Base-by-base conservation (phyloP, 768 basidiomycete species). In the Russula emetica region DNA sequence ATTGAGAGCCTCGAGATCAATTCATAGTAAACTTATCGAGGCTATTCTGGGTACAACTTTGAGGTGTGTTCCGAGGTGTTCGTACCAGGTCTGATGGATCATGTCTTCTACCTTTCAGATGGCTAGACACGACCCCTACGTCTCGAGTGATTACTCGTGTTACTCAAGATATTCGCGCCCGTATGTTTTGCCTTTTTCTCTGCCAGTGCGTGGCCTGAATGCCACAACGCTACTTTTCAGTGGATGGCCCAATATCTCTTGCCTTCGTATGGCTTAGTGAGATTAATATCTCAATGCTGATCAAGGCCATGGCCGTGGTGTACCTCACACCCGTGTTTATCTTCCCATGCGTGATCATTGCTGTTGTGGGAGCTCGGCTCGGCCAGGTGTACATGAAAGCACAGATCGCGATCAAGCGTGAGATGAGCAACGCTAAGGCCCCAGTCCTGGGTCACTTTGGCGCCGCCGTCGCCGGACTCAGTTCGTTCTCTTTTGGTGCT, bases 141-240 rank as follows among this genome's bases (percentile, higher is more conserved):
- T 80, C 81, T n/a, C 81, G 87, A 5, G 81, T 90, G 56, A 82
- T 88, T 47, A 76, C 85, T 32, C 79, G 87, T 55, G 83, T 83
- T 71, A 88, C 87, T 1, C 82, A 85, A 59, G 87, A 89, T 70
- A 85, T 88, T 24, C 75, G 74, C 54, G 70, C 74, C 16, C 60
- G 74, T 74, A 61, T 28, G 71, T 45, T 5, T n/a, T 34, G 50
- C 20, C 22, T n/a, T 32, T 30, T n/a, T 45, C 34, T 38, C 38
- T 3, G 14, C 20, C 10, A 6, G 47, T 24, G 47, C 38, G 5
- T 26, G 45, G 18, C 16, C 45, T 22, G 40, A 18, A 50, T 55
- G 8, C 28, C 36, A 49, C 11, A 26, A 52, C 3, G 0, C 34
- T 26, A 24, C 10, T 59, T 13, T 40, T 40, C 52, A 73, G 77